Conservation (phyloP, 192 early-diverging fungal genomes). For the Rhizophagus clarus region DNA sequence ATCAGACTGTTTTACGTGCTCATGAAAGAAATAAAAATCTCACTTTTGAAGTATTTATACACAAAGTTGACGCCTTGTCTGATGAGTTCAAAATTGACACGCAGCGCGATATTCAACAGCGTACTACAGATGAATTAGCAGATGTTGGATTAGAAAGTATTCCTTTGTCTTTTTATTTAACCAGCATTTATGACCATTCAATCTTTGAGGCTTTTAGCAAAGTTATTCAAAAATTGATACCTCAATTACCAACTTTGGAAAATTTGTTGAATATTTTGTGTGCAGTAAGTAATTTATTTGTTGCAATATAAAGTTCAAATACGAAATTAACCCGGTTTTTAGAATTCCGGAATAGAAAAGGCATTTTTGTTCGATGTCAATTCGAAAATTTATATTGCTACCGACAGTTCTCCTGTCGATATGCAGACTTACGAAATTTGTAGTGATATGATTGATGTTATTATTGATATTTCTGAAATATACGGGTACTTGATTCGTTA, state of each 20-base stretch:
- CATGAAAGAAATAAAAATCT: conserved; percentile 81
- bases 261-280: conserved; percentile 92
- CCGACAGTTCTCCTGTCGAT: conserved; percentile 89
- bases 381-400: conserved; percentile 94
- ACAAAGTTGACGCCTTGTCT: conserved; percentile 95
- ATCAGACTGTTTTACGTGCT: conserved; percentile 71
- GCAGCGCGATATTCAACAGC: conserved; percentile 91
- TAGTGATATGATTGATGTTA: conserved; percentile 92
- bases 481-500: conserved; percentile 55
- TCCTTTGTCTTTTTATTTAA: conserved; percentile 82
- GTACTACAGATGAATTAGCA: conserved; percentile 83
- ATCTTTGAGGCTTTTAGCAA: conserved; percentile 95
- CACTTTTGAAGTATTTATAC: conserved; percentile 91
- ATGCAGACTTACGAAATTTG: conserved; percentile 90
- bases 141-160: conserved; percentile 78
- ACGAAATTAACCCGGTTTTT: neutral
- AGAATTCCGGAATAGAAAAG: conserved; percentile 96
- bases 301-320: neutral
- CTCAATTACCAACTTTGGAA: conserved; percentile 80
- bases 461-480: conserved; percentile 79
- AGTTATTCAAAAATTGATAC: conserved; percentile 90
- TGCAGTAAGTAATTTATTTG: conserved; percentile 61
- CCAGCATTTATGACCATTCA: conserved; percentile 91
- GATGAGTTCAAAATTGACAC: conserved; percentile 97
- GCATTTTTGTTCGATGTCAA: conserved; percentile 90